Base-by-base conservation (phyloP, 768 basidiomycete genomes). In the Sporobolomyces pararoseus region DNA sequence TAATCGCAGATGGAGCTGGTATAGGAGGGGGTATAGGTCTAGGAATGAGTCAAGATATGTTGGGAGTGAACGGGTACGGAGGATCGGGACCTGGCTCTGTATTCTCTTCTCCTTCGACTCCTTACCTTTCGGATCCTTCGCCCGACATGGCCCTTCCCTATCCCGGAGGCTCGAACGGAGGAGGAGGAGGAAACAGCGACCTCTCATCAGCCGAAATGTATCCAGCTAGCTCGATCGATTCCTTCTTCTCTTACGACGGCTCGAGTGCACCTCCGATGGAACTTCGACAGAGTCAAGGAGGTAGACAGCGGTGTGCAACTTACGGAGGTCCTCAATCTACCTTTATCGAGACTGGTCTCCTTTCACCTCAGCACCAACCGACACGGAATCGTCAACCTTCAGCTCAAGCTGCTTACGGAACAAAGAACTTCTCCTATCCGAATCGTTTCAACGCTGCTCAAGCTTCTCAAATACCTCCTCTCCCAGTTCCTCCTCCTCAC, bases 361-460 rank as follows among this genome's bases (percentile, higher is more conserved):
- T 65, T 35, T 57, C 58, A 39, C 59, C 63, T 34, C 69, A 65
- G 14, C 58, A 55, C 16, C 62, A 29, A 34, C 65, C 23, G 27
- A 54, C 53, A 10, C 60, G 61, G 1, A 59, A 62, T 5, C 59
- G 60, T 9, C 70, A 71, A 49, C 47, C 54, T 32, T 58, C 70
- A n/a, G 37, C 60, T 31, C 32, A 13, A 7, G 59, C 66, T n/a
- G 44, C 44, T 17, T 68, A 72, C 61, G 70, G 70, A 31, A 47
- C 19, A 44, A 58, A 55, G 49, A 72, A 72, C 61, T 74, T 65
- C 47, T 64, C 72, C 23, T 74, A 74, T 63, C 72, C 72, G 32
- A 70, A 51, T 12, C 68, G 72, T 16, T 70, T n/a, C n/a, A n/a
- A 16, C 63, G 63, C 63, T 27, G 31, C 49, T 7, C n/a, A 51